Percentiles rank a stretch among this genome's conserved stretches.
Conservation (phyloP, 164 flowering plant genomes). For the Paratinospora sagittata region DNA sequence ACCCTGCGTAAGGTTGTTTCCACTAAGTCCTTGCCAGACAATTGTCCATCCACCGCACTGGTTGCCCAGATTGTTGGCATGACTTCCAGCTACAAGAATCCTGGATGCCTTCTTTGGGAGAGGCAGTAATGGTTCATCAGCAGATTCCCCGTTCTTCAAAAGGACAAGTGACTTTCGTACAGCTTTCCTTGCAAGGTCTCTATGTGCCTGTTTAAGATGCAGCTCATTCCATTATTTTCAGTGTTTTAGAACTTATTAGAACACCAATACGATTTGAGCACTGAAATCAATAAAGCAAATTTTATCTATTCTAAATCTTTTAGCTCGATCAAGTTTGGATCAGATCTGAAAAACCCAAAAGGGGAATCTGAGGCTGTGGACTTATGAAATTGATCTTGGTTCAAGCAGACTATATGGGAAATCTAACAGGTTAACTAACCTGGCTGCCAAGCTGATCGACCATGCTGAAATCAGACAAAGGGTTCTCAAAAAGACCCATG, state of each 20-base stretch:
- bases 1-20: conserved; percentile 19
- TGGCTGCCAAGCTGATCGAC: conserved; percentile 16
- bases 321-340: too few species aligned
- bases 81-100: conserved; percentile 21
- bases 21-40: conserved; percentile 18
- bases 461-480: conserved; percentile 12
- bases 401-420: too few species aligned
- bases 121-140: conserved; percentile 12
- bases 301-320: too few species aligned
- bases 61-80: conserved; percentile 16
- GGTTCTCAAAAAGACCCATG: conserved; percentile 22
- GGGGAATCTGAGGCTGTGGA: too few species aligned
- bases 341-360: too few species aligned
- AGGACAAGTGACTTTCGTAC: conserved; percentile 21
- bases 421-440: conserved; percentile 6
- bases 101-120: conserved; percentile 13
- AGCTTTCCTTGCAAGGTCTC: conserved; percentile 18
- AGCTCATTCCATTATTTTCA: neutral
- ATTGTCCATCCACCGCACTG: conserved; percentile 24
- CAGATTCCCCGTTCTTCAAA: conserved; percentile 15
- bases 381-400: too few species aligned
- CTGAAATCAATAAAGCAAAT: too few species aligned
- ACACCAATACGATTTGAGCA: too few species aligned
- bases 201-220: conserved; percentile 9
- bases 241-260: neutral